Evolutionary conservation across 495 filamentous ascomycete species (phyloP), one percentile per base, ranked within the genome.

Genomic region (Arthonia radiata): DNA sequence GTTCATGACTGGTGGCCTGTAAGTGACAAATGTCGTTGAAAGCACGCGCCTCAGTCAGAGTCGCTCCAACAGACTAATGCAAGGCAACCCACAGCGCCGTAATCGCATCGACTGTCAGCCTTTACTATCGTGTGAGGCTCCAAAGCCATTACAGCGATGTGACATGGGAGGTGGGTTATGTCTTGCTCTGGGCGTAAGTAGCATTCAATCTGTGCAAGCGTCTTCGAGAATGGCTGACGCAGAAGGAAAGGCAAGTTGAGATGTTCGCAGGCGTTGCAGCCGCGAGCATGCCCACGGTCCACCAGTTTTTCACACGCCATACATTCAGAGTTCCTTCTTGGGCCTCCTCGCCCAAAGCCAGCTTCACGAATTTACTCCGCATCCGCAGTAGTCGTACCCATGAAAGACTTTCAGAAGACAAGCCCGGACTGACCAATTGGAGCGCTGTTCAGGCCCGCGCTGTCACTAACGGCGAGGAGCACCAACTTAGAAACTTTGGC

Each of bases 251-350:
- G 17, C 21, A 9, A 33, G 26, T 35, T 17, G 32, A 35, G 23
- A 34, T 35, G 32, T 35, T 34, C 29, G 13, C 32, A 6, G 29
- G 32, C 23, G 32, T 35, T 15, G 29, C 32, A 15, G 32, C 27
- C 6, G 32, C 29, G 10, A 35, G 32, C 30, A 35, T 35, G 32
- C 32, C 32, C 9, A 17, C 32, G 7, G 21, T 35, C n/a, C 4
- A 13, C 12, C 32, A 35, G 14, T 35, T 35, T 18, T 32, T 33
- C 30, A 11, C 3, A 10, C 32, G 23, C 32, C 17, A 33, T 3
- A 26, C 32, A 10, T 16, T 32, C 32, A 9, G 10, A 10, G 7
- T 26, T 14, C 6, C 17, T 17, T 19, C 10, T 15, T 18, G 15
- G n/a, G n/a, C n/a, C n/a, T n/a, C n/a, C n/a, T 30, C 28, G 4